Percentiles rank a stretch among this genome's conserved stretches.
These are phyloP conservation scores for Colletotrichum simmondsii DNA, from an alignment of 2,329 filamentous ascomycete genomes.

Conservation along the genomic window DNA sequence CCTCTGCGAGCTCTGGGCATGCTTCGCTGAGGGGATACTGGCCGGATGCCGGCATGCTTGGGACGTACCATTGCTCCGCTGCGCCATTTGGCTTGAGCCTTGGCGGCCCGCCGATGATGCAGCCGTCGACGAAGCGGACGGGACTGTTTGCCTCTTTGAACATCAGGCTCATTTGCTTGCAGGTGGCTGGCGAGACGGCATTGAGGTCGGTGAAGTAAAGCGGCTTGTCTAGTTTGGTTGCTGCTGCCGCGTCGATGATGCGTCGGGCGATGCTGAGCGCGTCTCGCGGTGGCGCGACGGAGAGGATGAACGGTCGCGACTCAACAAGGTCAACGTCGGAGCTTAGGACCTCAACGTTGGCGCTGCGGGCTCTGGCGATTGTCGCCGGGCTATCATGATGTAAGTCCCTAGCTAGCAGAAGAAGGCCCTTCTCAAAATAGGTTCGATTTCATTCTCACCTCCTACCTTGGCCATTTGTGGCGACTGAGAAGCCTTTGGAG, in stretches of 20 bases:
- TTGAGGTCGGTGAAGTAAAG: conserved; percentile 74
- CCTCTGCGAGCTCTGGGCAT: conserved; percentile 51
- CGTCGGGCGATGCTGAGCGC: conserved; percentile 69
- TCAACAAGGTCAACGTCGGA: conserved; percentile 67
- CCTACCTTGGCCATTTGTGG: conserved; percentile 59
- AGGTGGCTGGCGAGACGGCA: conserved; percentile 69
- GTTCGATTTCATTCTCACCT: conserved; percentile 45
- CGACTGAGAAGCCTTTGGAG: conserved; percentile 58
- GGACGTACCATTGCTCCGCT: conserved; percentile 48
- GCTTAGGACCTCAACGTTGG: conserved; percentile 62
- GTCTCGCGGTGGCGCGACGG: conserved; percentile 74
- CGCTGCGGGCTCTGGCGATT: conserved; percentile 62
- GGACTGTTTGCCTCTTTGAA: conserved; percentile 52
- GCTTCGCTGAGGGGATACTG: conserved; percentile 51
- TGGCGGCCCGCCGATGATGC: conserved; percentile 67
- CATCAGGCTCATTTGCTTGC: conserved; percentile 53
- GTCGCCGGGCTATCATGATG: conserved; percentile 62
- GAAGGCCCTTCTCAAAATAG: no score
- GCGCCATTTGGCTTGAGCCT: conserved; percentile 40
- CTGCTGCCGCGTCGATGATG: conserved; percentile 61
- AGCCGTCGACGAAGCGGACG: conserved; percentile 66
- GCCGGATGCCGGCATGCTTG: conserved; percentile 61
- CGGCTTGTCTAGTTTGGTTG: conserved; percentile 45
- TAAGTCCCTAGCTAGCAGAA: background rate
- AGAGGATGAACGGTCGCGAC: conserved; percentile 69